These are phyloP conservation scores for Aphanomyces invadans DNA, from an alignment of 352 stramenopile species.

Conservation along the genomic window DNA sequence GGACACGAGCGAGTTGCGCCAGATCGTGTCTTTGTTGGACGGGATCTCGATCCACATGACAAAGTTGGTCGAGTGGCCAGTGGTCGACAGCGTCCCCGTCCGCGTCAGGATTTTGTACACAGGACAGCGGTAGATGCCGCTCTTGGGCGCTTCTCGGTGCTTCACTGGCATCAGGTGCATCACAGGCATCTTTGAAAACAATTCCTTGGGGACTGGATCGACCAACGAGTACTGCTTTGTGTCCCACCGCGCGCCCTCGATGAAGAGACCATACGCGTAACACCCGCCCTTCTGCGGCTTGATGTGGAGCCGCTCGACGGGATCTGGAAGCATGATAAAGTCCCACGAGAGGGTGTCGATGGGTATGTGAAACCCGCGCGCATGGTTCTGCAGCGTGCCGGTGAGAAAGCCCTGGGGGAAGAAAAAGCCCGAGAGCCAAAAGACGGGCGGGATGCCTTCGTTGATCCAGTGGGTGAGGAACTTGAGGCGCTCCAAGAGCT, in stretches of 20 bases:
- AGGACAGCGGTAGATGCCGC: constrained; percentile 78
- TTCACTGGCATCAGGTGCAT: constrained; percentile 75
- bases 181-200: constrained; percentile 50
- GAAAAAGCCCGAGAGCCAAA: constrained; percentile 90
- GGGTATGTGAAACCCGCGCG: constrained; percentile 76
- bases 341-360: constrained; percentile 90
- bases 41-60: constrained; percentile 96
- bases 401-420: constrained; percentile 90
- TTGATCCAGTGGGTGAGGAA: constrained; percentile 72
- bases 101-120: constrained; percentile 88
- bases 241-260: constrained; percentile 89
- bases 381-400: constrained; percentile 89
- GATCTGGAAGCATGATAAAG: constrained; percentile 73
- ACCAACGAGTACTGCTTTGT: constrained; percentile 36
- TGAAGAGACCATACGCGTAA: constrained; percentile 88
- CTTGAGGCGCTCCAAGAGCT: constrained; percentile 67
- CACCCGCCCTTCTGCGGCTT: constrained; percentile 65
- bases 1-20: constrained; percentile 85
- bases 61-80: constrained; percentile 96
- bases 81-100: constrained; percentile 90
- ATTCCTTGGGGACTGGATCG: constrained; percentile 39
- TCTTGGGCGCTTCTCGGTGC: constrained; percentile 39
- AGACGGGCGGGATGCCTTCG: constrained; percentile 66
- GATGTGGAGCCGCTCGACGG: constrained; percentile 41
- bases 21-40: constrained; percentile 65